Evolutionary conservation across 108 stramenopile genomes (phyloP), one percentile per base, ranked within the genome.

Genomic region (Ochromonas danica): DNA sequence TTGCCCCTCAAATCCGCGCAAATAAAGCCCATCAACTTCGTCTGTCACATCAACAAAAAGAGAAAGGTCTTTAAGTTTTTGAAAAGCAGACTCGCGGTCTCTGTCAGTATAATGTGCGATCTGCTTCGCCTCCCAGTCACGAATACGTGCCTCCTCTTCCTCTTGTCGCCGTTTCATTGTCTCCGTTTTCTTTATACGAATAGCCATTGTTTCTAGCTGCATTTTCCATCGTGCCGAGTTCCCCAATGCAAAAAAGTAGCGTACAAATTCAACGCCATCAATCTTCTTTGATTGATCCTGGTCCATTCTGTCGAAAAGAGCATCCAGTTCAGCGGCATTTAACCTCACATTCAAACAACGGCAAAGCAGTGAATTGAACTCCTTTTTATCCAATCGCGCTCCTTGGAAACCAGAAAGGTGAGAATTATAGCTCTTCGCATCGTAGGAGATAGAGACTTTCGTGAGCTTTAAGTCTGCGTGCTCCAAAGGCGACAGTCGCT

Each of bases 231-330:
- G 6, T 27, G 72, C 72, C 28, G 6, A 6, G 43, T 75, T 45
- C 3, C 72, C 72, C 36, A 75, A 25, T 6, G 10, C 10, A 36
- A 75, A 75, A 41, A 75, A 75, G 31, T 75, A 75, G 14, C 72
- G 36, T 3, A 75, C 28, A 36, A 75, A 75, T 33, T 75, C 72
- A 10, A 75, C 72, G 31, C 72, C 72, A 36, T 75, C 72, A 25
- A 75, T 75, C 14, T 14, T 6, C 10, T 41, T 33, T 25, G 45
- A 45, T 27, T 25, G 14, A 41, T 75, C 72, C 43, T 6, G 14
- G 40, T 75, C 72, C 43, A 75, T 75, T 3, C 27, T 57, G 6
- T 28, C 3, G 31, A 75, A 75, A 31, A 75, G 31, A 6, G 72
- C 72, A 10, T 75, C 72, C 3, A 75, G 25, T 36, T 75, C 72